phyloP scores from a whole-genome alignment of 129 eudicot species.

The Tanacetum coccineum region DNA sequence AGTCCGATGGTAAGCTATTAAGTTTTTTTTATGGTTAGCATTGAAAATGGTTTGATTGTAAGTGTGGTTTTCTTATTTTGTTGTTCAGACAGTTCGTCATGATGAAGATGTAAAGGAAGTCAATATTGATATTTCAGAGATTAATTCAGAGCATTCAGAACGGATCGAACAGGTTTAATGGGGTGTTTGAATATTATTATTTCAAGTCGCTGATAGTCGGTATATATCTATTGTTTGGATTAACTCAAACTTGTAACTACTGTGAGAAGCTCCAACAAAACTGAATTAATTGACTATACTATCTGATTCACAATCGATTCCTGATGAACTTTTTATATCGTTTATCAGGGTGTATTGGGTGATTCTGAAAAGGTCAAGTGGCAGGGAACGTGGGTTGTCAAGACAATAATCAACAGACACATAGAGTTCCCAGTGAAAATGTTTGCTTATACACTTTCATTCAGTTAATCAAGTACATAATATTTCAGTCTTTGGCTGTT shows the following conservation, averaged over 20 bases:
- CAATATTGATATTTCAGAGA: constrained; percentile 57
- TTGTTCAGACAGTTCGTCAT: constrained; percentile 44
- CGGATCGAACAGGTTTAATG: constrained; percentile 42
- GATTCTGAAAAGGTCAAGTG: constrained; percentile 57
- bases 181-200: no score
- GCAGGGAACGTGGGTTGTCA: constrained; percentile 79
- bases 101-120: constrained; percentile 62
- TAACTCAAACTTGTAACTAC: no score
- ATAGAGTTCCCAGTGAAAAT: constrained; percentile 55
- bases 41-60: neutral
- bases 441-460: constrained; percentile 22
- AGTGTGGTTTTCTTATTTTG: no score
- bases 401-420: constrained; percentile 57
- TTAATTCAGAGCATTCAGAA: constrained; percentile 36
- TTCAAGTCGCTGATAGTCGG: no score
- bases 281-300: no score
- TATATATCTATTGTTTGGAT: no score
- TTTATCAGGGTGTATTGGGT: constrained; percentile 52
- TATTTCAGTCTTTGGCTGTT: no score
- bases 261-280: no score
- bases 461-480: no score
- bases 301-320: neutral
- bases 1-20: constrained; percentile 49
- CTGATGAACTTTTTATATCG: neutral
- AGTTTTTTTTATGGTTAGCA: neutral